Base-by-base conservation (phyloP, 2,329 filamentous ascomycete genomes). In the Pseudogymnoascus sp. region DNA sequence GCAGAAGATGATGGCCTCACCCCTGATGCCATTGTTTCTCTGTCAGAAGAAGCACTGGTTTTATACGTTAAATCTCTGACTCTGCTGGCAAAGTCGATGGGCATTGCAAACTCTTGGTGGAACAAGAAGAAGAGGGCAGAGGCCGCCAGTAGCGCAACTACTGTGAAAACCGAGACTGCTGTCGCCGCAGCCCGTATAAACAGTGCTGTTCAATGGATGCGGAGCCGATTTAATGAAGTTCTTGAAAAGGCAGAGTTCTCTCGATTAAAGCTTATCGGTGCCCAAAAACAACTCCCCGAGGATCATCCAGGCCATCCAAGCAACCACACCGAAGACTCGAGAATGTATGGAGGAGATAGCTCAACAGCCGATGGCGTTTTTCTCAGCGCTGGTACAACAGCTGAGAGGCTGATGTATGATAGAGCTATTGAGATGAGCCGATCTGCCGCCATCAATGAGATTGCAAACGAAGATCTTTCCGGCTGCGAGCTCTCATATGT, bases 341-440 rank as follows among this genome's bases (percentile, higher is more conserved):
- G 80, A 1, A 80, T 82, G 12, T 67, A 66, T 12, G 69, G 70
- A 31, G 80, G 80, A 2, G 78, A 86, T 63, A 83, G 82, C n/a
- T 83, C 85, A 3, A 87, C 88, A 14, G 82, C 85, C 1, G 91
- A 94, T 65, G 88, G 90, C 61, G 91, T 97, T 25, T 84, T 89
- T 59, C 82, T 99, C 25, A 96, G 90, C 12, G 86, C 90, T 1
- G 94, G 93, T 1, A 87, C 97, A 63, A 97, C 92, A 21, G 94
- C 94, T 0, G 94, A 97, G 77, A 96, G 92, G 76, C 80, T 99
- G 53, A 97, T 99, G 92, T 99, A 97, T 73, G 94, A 99, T 69
- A 90, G 94, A 56, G 94, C 94, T 0, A 79, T 97, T 21, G 94
- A 99, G 74, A 97, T 99, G 94, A 97, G 92, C 73, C 86, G 92